Evolutionary conservation across 805 yeast genomes (phyloP), one percentile per base, ranked within the genome.

Genomic region (Wickerhamiella alocasiicola): DNA sequence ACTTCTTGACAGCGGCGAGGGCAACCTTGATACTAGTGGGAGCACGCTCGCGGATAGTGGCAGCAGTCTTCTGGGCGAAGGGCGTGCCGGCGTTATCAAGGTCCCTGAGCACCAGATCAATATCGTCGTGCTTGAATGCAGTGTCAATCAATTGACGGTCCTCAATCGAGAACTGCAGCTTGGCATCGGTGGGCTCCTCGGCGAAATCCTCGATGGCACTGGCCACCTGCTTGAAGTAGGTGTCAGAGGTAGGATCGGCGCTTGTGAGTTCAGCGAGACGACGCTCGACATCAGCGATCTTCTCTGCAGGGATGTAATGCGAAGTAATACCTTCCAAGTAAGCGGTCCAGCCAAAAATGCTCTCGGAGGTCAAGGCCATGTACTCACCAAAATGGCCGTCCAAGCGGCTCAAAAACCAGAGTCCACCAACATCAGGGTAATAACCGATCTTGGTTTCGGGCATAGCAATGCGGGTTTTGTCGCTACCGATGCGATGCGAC

Each of bases 371-470:
- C 50, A 87, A 64, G 21, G 94, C 91, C 48, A 83, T 63, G 61
- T 80, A 91, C 57, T 78, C 72, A 36, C 97, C 96, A 45, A 87
- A 63, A 50, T 82, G 75, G 39, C 82, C 83, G 52, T 83, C 85
- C 45, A 84, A 62, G 48, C 81, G 73, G 25, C 94, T 85, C 51
- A 91, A 65, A 62, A 85, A 87, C 62, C 83, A 88, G 9, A 94
- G 75, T 27, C 93, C 78, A 32, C 96, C 98, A 9, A 91, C 97
- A 60, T 91, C 98, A 16, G 94, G 94, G 63, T 83, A 81, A 60
- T 84, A 83, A 1, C 98, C 98, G 58, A 91, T 91, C 54, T 82
- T 85, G 69, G 93, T 81, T 62, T 91, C 97, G 6, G 98, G 97
- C 98, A 91, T 91, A 46, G 97, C 95, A 64, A 85, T 72, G 57